These are phyloP conservation scores for Zygnema cylindricum DNA, from an alignment of 139 green algal genomes.

Conservation along the genomic window DNA sequence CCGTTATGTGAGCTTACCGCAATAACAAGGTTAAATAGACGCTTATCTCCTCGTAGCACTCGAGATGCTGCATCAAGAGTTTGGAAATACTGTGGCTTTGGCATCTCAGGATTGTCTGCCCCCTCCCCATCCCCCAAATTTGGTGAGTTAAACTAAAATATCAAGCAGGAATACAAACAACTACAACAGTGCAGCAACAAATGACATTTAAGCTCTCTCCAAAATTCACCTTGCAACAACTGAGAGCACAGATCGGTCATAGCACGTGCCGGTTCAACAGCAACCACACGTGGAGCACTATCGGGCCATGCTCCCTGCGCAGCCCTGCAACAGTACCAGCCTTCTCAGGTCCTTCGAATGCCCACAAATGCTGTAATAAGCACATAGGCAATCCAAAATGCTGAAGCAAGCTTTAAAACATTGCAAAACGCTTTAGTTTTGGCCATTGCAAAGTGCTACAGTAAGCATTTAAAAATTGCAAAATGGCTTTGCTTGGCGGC, in stretches of 20 bases:
- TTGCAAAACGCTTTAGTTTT: no score
- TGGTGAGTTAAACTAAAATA: background rate
- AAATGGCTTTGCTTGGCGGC: no score
- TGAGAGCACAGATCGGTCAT: background rate
- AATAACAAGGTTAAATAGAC: conserved; percentile 34
- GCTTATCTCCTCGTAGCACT: conserved; percentile 16
- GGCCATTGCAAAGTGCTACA: no score
- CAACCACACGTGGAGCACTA: background rate
- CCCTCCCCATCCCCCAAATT: no score
- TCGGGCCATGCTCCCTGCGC: conserved; percentile 1
- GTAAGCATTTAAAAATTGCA: no score
- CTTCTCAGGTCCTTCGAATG: no score
- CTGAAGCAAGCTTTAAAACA: no score
- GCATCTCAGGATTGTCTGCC: background rate
- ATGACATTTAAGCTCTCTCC: no score
- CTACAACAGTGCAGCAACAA: background rate
- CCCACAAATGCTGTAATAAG: no score
- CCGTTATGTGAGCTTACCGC: no score
- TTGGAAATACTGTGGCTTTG: background rate
- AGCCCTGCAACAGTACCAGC: conserved; percentile 8
- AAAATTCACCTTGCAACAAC: background rate
- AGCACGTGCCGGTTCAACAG: background rate
- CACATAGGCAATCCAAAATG: no score
- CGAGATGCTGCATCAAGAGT: conserved; percentile 7
- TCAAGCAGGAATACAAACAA: background rate